Conservation (phyloP, 2,329 filamentous ascomycete genomes). For the Exophiala aquamarina region DNA sequence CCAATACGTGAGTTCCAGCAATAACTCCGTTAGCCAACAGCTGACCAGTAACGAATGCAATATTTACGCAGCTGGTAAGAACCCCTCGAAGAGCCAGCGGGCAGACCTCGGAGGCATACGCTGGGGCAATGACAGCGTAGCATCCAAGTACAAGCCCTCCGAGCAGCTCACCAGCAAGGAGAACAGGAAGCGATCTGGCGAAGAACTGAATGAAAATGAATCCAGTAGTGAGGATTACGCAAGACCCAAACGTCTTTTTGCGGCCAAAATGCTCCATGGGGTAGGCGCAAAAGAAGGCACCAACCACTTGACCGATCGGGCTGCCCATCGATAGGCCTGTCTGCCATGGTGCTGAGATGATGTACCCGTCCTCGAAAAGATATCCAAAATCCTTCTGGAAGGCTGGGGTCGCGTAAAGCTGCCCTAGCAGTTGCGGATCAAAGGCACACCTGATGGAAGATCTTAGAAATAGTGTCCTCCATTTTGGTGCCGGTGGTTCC, state of each 20-base stretch:
- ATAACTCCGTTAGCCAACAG: slow-evolving; percentile 37
- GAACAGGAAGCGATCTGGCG: slow-evolving; percentile 35
- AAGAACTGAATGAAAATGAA: slow-evolving; percentile 33
- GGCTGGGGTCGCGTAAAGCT: slow-evolving; percentile 60
- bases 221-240: slow-evolving; percentile 23
- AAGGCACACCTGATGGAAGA: slow-evolving; percentile 39
- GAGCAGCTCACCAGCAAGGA: slow-evolving; percentile 49
- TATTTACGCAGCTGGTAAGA: slow-evolving; percentile 51
- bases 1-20: slow-evolving; percentile 32
- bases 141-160: slow-evolving; percentile 49
- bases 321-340: slow-evolving; percentile 57
- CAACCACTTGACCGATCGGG: slow-evolving; percentile 48
- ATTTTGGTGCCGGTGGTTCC: too few species aligned
- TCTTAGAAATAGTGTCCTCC: slow-evolving; percentile 48
- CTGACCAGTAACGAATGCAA: slow-evolving; percentile 46
- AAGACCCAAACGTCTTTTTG: slow-evolving; percentile 28
- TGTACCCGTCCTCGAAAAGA: slow-evolving; percentile 37
- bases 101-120: slow-evolving; percentile 45
- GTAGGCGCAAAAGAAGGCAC: slow-evolving; percentile 39
- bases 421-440: slow-evolving; percentile 64
- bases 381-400: slow-evolving; percentile 60
- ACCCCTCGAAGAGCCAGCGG: slow-evolving; percentile 48
- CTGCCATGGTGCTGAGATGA: slow-evolving; percentile 62
- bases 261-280: slow-evolving; percentile 41
- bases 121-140: slow-evolving; percentile 50